A percentile compares a stretch with the other conserved stretches of the same genome.
These are phyloP conservation scores for Xylariaceae sp. DNA, from an alignment of 2,329 filamentous ascomycete species.

Conservation along the genomic window DNA sequence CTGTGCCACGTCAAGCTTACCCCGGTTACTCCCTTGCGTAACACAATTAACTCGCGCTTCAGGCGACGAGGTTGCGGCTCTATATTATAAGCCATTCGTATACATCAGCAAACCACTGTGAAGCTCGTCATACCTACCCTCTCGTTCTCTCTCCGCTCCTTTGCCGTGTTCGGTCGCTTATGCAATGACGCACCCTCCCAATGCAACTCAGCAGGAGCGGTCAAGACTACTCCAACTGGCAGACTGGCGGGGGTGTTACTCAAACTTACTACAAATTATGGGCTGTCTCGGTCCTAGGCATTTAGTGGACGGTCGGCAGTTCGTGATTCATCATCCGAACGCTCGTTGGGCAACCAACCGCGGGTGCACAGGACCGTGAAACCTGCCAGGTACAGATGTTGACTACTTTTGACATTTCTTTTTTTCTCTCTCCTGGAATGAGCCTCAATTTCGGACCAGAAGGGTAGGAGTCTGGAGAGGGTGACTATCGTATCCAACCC, in stretches of 20 bases:
- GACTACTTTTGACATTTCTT: background rate
- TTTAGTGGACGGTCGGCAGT: background rate
- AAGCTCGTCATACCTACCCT: too few relatives aligned
- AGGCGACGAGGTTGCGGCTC: slow-evolving; percentile 14
- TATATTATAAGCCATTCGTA: too few relatives aligned
- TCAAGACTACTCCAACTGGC: slow-evolving; percentile 17
- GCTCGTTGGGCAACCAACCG: background rate
- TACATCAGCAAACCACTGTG: too few relatives aligned
- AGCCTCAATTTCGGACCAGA: too few relatives aligned
- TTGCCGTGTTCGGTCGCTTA: background rate
- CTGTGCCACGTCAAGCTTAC: background rate
- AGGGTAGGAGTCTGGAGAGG: too few relatives aligned
- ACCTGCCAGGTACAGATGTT: background rate
- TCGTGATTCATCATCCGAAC: background rate
- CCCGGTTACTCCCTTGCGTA: background rate
- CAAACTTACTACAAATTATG: background rate
- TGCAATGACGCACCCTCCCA: slow-evolving; percentile 5
- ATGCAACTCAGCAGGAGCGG: slow-evolving; percentile 12
- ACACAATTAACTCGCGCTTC: background rate
- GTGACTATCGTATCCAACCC: too few relatives aligned
- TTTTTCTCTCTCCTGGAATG: too few relatives aligned
- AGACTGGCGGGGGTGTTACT: slow-evolving; percentile 5
- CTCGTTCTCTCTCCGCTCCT: background rate
- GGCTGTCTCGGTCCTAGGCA: background rate
- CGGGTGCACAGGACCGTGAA: background rate